These are phyloP conservation scores for Glarea lozoyensis DNA, from an alignment of 495 filamentous ascomycete genomes.

Conservation along the genomic window DNA sequence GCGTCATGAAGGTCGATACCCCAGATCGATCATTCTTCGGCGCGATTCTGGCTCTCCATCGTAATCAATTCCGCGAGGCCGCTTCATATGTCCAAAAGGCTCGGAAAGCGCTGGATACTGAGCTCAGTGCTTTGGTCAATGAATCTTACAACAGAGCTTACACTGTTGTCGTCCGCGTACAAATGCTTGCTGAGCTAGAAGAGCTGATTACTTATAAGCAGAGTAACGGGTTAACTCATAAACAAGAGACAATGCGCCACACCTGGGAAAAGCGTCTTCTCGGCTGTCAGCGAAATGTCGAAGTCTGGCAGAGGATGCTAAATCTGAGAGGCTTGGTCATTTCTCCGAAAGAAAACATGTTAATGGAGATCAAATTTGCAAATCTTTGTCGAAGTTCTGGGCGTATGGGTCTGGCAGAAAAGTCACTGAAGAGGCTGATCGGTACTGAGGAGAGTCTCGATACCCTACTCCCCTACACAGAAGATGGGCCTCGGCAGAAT, in stretches of 20 bases:
- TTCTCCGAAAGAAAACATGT: constrained; percentile 80
- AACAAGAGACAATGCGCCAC: constrained; percentile 78
- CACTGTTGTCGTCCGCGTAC: constrained; percentile 87
- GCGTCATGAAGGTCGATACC: constrained; percentile 85
- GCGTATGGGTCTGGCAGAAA: constrained; percentile 91
- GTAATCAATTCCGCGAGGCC: constrained; percentile 89
- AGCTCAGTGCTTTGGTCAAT: constrained; percentile 86
- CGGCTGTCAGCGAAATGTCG: constrained; percentile 92
- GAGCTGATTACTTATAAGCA: constrained; percentile 98
- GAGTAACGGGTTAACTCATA: constrained; percentile 62
- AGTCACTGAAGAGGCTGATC: constrained; percentile 70
- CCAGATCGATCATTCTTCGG: constrained; percentile 97
- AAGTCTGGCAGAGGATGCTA: constrained; percentile 97
- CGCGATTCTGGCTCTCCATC: constrained; percentile 85
- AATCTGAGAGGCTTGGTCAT: constrained; percentile 91
- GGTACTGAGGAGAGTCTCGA: constrained; percentile 56
- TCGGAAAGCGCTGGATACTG: constrained; percentile 86
- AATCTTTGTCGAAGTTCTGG: constrained; percentile 95
- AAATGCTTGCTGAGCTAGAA: constrained; percentile 97
- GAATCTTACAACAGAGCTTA: constrained; percentile 97
- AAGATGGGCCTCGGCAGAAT: constrained; percentile 35
- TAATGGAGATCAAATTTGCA: constrained; percentile 99
- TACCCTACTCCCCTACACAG: constrained; percentile 39
- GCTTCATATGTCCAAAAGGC: constrained; percentile 79
- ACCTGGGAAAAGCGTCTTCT: constrained; percentile 95